phyloP scores from a whole-genome alignment of 2,329 filamentous ascomycete species.

The Aspergillus sergii region DNA sequence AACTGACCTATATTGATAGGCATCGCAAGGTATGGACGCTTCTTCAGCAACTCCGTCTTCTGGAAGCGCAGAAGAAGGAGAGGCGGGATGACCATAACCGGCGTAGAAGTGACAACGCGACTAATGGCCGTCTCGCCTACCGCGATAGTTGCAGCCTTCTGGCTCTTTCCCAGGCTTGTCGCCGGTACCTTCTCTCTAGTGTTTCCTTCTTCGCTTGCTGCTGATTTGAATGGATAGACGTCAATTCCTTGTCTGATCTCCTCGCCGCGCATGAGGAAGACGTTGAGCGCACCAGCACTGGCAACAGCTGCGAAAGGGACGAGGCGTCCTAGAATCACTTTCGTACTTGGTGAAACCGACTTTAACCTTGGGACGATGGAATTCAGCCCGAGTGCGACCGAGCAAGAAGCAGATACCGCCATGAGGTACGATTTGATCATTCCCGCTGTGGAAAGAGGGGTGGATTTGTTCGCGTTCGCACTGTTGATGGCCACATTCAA shows the following conservation, averaged over 20 bases:
- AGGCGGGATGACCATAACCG: background rate
- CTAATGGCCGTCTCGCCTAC: background rate
- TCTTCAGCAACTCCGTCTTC: background rate
- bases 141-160: constrained; percentile 1
- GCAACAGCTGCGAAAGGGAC: background rate
- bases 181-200: background rate
- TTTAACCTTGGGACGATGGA: background rate
- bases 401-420: constrained; percentile 1
- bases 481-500: background rate
- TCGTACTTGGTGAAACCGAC: background rate
- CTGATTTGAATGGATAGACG: background rate
- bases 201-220: background rate
- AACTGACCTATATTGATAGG: background rate
- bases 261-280: background rate
- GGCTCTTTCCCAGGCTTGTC: background rate
- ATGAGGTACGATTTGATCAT: constrained; percentile 2
- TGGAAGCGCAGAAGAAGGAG: background rate
- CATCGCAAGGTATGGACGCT: background rate
- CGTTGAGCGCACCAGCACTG: constrained; percentile 1
- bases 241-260: background rate
- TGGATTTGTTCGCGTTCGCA: constrained; percentile 1
- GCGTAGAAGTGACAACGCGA: constrained; percentile 1
- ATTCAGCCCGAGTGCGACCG: background rate
- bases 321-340: background rate
- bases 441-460: background rate